Conservation (phyloP, 2,329 filamentous ascomycete genomes). For the Fusarium guadeloupense region DNA sequence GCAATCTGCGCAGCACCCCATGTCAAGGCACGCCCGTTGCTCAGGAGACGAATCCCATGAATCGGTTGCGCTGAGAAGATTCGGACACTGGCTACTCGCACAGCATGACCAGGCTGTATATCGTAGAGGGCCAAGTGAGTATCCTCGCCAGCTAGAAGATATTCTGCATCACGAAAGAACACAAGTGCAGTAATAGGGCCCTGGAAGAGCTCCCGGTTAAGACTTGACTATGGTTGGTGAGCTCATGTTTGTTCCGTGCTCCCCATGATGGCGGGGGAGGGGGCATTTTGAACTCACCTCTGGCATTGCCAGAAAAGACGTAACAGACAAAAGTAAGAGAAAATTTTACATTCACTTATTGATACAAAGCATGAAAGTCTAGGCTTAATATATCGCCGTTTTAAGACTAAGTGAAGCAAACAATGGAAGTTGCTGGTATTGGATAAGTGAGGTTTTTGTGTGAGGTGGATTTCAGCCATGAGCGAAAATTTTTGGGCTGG, state of each 20-base stretch:
- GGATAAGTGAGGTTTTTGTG: slow-evolving; percentile 24
- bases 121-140: slow-evolving; percentile 65
- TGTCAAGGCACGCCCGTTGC: slow-evolving; percentile 57
- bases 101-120: slow-evolving; percentile 46
- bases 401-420: background rate
- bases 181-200: slow-evolving; percentile 69
- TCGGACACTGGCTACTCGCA: slow-evolving; percentile 52
- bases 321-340: background rate
- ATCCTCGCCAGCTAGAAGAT: slow-evolving; percentile 69
- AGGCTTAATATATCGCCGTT: background rate
- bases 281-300: slow-evolving; percentile 33
- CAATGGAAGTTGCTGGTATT: too few species aligned
- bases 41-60: slow-evolving; percentile 72
- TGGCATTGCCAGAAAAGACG: slow-evolving; percentile 20
- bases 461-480: slow-evolving; percentile 39
- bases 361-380: background rate
- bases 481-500: slow-evolving; percentile 38
- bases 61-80: slow-evolving; percentile 76
- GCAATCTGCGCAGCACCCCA: slow-evolving; percentile 77
- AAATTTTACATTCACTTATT: background rate
- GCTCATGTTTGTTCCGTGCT: slow-evolving; percentile 1
- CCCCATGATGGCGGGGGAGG: slow-evolving; percentile 41
- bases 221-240: slow-evolving; percentile 26
- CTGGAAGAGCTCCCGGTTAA: slow-evolving; percentile 53
- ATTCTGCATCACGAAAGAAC: slow-evolving; percentile 55